These are phyloP conservation scores for Diaporthe ampelina DNA, from an alignment of 2,329 filamentous ascomycete genomes.

Conservation along the genomic window DNA sequence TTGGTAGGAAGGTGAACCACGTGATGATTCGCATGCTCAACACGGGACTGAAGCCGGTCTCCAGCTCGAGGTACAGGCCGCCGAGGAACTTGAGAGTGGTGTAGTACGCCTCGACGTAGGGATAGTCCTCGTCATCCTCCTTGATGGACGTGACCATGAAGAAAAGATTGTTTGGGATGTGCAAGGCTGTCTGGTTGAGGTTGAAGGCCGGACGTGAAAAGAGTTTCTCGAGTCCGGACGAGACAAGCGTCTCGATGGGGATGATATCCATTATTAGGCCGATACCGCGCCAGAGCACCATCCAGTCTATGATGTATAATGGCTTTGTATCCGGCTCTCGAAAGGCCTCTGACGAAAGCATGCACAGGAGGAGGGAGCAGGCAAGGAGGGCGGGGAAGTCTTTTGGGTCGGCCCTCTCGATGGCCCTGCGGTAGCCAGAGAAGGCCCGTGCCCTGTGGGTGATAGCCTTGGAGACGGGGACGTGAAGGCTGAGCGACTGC, in stretches of 20 bases:
- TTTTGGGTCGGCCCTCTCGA: slow-evolving; percentile 60
- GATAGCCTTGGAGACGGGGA: slow-evolving; percentile 56
- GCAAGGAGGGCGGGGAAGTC: slow-evolving; percentile 65
- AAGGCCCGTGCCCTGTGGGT: slow-evolving; percentile 65
- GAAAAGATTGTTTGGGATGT: slow-evolving; percentile 63
- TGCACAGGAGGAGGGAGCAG: slow-evolving; percentile 65
- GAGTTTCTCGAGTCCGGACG: slow-evolving; percentile 61
- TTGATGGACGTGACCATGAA: slow-evolving; percentile 63
- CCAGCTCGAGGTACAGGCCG: slow-evolving; percentile 65
- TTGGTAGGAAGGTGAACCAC: slow-evolving; percentile 66
- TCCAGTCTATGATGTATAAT: slow-evolving; percentile 69
- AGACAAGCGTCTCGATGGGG: slow-evolving; percentile 48
- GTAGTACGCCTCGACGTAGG: slow-evolving; percentile 58
- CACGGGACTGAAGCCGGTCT: slow-evolving; percentile 58
- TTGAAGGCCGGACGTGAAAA: slow-evolving; percentile 65
- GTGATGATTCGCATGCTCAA: slow-evolving; percentile 65
- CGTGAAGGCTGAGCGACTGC: slow-evolving; percentile 47
- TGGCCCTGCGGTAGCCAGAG: slow-evolving; percentile 65
- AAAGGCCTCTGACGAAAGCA: slow-evolving; percentile 64
- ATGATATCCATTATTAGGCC: slow-evolving; percentile 62
- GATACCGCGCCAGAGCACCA: slow-evolving; percentile 68
- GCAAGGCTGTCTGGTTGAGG: slow-evolving; percentile 54
- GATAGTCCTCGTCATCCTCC: slow-evolving; percentile 57
- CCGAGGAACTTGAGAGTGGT: slow-evolving; percentile 64
- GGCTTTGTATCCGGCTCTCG: slow-evolving; percentile 59